Conservation (phyloP, 139 green algal genomes). For the Chlamydomonas applanata region DNA sequence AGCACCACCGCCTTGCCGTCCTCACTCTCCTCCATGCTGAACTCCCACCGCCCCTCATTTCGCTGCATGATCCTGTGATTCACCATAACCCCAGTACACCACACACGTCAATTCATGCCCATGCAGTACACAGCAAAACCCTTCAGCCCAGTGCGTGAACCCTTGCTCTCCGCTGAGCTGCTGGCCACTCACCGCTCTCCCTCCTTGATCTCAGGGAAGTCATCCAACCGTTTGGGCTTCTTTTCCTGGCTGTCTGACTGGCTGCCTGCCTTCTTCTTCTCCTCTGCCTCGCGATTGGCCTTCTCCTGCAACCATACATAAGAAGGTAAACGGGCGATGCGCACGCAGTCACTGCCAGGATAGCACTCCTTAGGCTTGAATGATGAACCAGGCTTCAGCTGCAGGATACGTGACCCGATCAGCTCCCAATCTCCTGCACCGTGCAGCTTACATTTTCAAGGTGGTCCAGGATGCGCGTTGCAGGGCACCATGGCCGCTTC, state of each 20-base stretch:
- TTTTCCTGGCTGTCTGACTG: background rate
- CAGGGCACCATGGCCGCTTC: constrained; percentile 74
- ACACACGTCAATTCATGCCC: too few relatives aligned
- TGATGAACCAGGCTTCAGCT: too few relatives aligned
- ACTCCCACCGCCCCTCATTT: constrained; percentile 78
- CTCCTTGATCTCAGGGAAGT: constrained; percentile 47
- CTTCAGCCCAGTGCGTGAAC: too few relatives aligned
- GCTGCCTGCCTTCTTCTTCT: constrained; percentile 24
- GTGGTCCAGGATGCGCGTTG: constrained; percentile 80
- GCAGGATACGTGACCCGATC: too few relatives aligned
- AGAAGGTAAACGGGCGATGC: too few relatives aligned
- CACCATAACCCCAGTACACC: too few relatives aligned
- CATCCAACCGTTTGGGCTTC: too few relatives aligned
- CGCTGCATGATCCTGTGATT: constrained; percentile 55
- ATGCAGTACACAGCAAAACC: too few relatives aligned
- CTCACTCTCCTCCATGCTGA: constrained; percentile 62
- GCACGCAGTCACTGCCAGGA: too few relatives aligned
- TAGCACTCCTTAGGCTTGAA: too few relatives aligned
- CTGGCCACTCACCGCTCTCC: constrained; percentile 18
- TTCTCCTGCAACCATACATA: constrained; percentile 26
- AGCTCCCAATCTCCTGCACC: too few relatives aligned
- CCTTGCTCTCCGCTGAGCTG: constrained; percentile 1
- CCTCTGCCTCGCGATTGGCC: constrained; percentile 47
- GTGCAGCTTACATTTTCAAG: constrained; percentile 49
- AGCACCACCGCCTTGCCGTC: constrained; percentile 61